Percentiles rank a stretch among this genome's conserved stretches.
These are phyloP conservation scores for Leishmania mexicana DNA, from an alignment of 208 protist genomes.

Conservation along the genomic window DNA sequence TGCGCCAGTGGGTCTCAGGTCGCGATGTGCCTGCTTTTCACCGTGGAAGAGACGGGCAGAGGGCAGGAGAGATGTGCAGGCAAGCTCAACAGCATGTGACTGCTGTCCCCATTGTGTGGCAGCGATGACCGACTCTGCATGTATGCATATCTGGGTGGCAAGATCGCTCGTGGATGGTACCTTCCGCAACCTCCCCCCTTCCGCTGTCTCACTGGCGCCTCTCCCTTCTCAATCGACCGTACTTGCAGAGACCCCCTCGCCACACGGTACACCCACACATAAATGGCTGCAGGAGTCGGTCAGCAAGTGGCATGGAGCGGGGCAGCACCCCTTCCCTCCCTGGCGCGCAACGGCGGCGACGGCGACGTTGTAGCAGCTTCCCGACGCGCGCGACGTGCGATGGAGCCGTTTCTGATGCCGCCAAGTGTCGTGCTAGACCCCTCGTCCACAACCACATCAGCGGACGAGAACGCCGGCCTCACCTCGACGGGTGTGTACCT, in stretches of 20 bases:
- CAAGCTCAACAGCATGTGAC: neutral
- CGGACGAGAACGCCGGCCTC: neutral
- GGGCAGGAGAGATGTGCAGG: neutral
- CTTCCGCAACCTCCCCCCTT: neutral
- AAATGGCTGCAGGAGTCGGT: neutral
- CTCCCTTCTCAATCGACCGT: neutral
- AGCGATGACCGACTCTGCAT: neutral
- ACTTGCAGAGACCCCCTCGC: neutral
- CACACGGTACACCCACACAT: neutral
- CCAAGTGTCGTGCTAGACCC: constrained; percentile 1
- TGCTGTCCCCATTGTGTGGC: neutral
- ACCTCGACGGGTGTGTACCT: constrained; percentile 28
- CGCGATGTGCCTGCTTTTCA: neutral
- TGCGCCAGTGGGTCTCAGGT: neutral
- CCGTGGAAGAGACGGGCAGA: neutral
- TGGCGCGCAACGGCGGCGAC: neutral
- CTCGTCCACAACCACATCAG: neutral
- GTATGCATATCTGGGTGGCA: neutral
- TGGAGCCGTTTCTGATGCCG: constrained; percentile 3
- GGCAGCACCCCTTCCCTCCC: neutral
- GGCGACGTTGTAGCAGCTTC: neutral
- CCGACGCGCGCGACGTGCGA: neutral
- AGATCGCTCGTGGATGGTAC: neutral
- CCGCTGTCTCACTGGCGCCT: neutral
- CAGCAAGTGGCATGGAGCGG: neutral